Percentiles rank a stretch among this genome's conserved stretches.
Conservation (phyloP, 2,329 filamentous ascomycete genomes). For the Chrysosporium queenslandicum region DNA sequence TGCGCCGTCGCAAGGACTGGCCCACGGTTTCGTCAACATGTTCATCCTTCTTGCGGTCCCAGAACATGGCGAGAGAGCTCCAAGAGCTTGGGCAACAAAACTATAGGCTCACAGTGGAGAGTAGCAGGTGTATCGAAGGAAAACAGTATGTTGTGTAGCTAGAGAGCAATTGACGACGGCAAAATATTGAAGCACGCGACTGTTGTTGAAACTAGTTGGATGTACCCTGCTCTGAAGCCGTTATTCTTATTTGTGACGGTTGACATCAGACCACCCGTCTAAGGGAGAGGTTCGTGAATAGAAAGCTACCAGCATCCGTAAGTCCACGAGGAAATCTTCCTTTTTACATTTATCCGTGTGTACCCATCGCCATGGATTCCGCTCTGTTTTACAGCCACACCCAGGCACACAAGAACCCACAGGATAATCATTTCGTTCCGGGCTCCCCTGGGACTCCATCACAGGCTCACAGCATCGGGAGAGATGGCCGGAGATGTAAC, state of each 20-base stretch:
- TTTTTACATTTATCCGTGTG: constrained; percentile 4
- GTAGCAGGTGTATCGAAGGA: neutral
- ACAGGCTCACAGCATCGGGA: neutral
- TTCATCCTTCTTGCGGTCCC: constrained; percentile 25
- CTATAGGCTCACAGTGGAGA: neutral
- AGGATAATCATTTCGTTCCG: constrained; percentile 5
- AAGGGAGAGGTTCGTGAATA: neutral
- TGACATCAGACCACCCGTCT: constrained; percentile 10
- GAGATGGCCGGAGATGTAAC: constrained; percentile 3
- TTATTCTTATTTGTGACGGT: neutral
- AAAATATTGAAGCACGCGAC: constrained; percentile 7
- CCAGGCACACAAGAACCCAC: neutral
- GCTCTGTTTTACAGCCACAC: neutral
- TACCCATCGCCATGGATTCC: constrained; percentile 2
- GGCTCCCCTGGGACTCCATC: neutral
- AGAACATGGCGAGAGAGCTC: constrained; percentile 23
- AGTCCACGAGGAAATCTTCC: neutral
- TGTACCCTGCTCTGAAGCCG: neutral
- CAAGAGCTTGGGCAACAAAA: neutral
- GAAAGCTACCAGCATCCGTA: constrained; percentile 4
- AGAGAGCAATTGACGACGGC: neutral
- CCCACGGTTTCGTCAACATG: constrained; percentile 23
- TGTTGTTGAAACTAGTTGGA: neutral
- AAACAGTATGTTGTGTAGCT: neutral
- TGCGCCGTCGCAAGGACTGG: constrained; percentile 20